Evolutionary conservation across 2,329 filamentous ascomycete genomes (phyloP), one percentile per base, ranked within the genome.

Genomic region (Colletotrichum neosansevieriae): DNA sequence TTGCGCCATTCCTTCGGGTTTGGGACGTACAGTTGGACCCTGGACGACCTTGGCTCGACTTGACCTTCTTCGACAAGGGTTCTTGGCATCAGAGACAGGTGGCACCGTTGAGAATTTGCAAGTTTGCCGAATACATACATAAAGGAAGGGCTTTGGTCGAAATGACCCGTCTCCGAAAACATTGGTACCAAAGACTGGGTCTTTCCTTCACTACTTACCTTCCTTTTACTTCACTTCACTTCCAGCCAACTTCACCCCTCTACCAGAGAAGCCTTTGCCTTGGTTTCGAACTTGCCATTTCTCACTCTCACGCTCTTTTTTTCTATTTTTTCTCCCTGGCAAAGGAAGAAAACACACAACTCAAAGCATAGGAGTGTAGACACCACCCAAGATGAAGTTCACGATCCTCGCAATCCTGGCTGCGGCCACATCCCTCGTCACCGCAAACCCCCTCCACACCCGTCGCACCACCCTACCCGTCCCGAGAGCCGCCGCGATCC

Each of bases 361-460:
- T 32, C 9, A n/a, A 32, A 3, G 19, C 9, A n/a, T 17, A 66
- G 10, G 34, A 42, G 40, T 34, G 40, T 40, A 29, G 19, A 0
- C 11, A 45, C 24, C 17, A 4, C 7, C n/a, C 12, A 40, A 15
- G 12, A 67, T 67, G 65, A 62, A 56, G 12, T 32, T 67, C 53
- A 17, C 38, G 9, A 12, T 49, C 47, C 13, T 58, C 10, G 24
- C 34, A 10, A 10, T 38, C 10, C 17, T 49, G 21, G 15, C 40
- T 6, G 10, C 53, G 3, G 29, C 47, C 21, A 13, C 19, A n/a
- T 17, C 54, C 38, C 38, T 59, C n/a, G 53, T 53, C 38, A 36
- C 45, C 24, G 53, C 38, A 17, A 64, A 45, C 21, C 38, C 53
- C 13, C 51, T 21, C 13, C 60, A 38, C n/a, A 12, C 6, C 4